phyloP scores from a whole-genome alignment of 2,329 filamentous ascomycete species.

The Xylaria sp. region DNA sequence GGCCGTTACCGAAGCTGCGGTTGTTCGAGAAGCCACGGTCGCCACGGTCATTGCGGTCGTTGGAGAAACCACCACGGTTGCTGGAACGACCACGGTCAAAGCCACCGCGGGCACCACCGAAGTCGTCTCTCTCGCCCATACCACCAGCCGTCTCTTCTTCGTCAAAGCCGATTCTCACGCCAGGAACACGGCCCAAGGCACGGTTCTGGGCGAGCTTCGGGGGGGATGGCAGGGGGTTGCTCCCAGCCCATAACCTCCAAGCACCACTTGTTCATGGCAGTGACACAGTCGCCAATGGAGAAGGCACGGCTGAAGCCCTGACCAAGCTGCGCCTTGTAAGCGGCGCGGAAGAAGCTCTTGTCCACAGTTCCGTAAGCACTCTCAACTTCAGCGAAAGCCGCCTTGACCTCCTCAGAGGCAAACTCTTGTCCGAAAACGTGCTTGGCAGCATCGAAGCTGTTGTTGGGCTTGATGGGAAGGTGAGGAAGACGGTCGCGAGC shows the following conservation, averaged over 20 bases:
- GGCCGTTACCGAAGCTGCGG: no score
- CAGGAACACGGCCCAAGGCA: constrained; percentile 27
- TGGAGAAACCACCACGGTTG: neutral
- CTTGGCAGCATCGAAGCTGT: constrained; percentile 45
- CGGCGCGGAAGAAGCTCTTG: constrained; percentile 37
- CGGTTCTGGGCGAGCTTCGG: constrained; percentile 21
- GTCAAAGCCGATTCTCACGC: constrained; percentile 27
- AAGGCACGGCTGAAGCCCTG: constrained; percentile 42
- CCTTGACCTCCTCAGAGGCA: constrained; percentile 34
- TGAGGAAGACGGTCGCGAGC: constrained; percentile 49
- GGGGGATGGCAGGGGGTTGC: constrained; percentile 40
- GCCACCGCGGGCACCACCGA: constrained; percentile 2
- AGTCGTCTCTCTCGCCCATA: no score
- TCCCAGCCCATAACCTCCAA: constrained; percentile 47
- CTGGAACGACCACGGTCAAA: neutral
- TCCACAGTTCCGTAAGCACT: constrained; percentile 41
- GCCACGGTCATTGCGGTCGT: neutral
- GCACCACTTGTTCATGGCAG: constrained; percentile 51
- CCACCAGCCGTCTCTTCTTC: constrained; percentile 6
- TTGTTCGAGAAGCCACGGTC: neutral
- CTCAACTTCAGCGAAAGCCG: constrained; percentile 40
- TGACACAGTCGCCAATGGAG: constrained; percentile 36
- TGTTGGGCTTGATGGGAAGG: constrained; percentile 56
- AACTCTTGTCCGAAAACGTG: constrained; percentile 46
- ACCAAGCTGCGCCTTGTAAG: constrained; percentile 45